Evolutionary conservation across 2,329 filamentous ascomycete genomes (phyloP).

Genomic region (Colletotrichum sp.): DNA sequence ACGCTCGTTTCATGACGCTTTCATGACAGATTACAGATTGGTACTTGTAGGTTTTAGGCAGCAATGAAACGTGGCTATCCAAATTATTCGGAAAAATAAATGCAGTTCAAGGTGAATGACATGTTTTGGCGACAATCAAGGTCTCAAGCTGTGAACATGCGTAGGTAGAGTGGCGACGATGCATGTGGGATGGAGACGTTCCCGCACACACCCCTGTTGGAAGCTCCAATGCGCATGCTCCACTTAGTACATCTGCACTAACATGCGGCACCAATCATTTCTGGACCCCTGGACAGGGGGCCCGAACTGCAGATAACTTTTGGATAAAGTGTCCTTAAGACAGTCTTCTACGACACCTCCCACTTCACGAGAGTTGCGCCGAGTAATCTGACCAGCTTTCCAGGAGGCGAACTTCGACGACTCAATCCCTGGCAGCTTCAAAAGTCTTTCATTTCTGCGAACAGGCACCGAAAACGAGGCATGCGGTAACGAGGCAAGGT

Average conservation of each 20-base stretch:
- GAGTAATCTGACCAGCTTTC: slow-evolving; percentile 7
- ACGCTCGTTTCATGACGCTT: slow-evolving; percentile 14
- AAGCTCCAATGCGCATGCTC: slow-evolving; percentile 12
- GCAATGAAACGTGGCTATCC: not conserved
- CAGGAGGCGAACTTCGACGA: not conserved
- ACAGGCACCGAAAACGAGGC: not conserved
- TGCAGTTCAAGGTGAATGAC: not conserved
- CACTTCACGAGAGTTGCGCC: slow-evolving; percentile 17
- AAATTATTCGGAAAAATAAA: not conserved
- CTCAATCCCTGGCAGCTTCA: not conserved
- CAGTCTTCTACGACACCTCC: not conserved
- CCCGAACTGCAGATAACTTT: slow-evolving; percentile 17
- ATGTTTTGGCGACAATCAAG: not conserved
- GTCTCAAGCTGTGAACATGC: not conserved
- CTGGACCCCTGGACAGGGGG: slow-evolving; percentile 17
- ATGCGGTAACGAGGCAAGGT: slow-evolving; percentile 7
- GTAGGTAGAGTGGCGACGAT: not conserved
- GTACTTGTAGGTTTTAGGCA: slow-evolving; percentile 22
- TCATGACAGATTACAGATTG: slow-evolving; percentile 22
- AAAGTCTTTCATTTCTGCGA: not conserved
- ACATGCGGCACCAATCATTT: slow-evolving; percentile 17
- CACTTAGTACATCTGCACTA: slow-evolving; percentile 1
- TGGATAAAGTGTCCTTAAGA: slow-evolving; percentile 25
- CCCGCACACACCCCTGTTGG: not conserved
- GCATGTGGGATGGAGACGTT: not conserved